Percentiles rank a stretch among this genome's conserved stretches.
These are phyloP conservation scores for Suillus bovinus DNA, from an alignment of 768 basidiomycete genomes.

Conservation along the genomic window DNA sequence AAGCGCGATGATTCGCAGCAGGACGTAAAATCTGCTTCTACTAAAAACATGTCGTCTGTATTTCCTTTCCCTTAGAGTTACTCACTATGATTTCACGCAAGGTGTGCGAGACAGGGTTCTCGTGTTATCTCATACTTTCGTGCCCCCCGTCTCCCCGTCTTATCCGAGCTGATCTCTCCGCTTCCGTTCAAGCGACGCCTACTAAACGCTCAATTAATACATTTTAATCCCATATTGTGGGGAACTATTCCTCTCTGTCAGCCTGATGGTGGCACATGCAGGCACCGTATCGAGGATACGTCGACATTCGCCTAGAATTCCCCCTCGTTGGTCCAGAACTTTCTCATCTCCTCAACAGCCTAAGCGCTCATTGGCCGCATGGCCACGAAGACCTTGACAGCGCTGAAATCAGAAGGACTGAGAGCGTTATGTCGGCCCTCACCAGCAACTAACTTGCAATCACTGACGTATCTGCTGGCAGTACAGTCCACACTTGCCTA, in stretches of 20 bases:
- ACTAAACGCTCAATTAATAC: background rate
- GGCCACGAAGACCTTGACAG: background rate
- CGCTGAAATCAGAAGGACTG: background rate
- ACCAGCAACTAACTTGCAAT: background rate
- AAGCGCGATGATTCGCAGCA: background rate
- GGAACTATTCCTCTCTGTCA: background rate
- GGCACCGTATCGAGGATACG: background rate
- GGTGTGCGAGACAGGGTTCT: background rate
- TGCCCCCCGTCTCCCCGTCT: background rate
- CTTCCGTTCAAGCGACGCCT: background rate
- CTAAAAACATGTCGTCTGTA: background rate
- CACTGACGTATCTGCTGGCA: background rate
- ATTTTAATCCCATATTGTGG: background rate
- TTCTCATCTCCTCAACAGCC: background rate
- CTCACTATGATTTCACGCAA: background rate
- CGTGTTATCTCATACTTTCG: background rate
- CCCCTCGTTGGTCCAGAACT: background rate
- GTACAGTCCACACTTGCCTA: background rate
- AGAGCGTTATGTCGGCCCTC: background rate
- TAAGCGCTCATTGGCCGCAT: background rate
- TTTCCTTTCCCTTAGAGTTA: background rate
- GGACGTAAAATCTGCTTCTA: background rate
- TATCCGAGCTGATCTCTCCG: background rate
- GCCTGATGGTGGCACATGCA: background rate
- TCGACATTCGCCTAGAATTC: background rate